Conservation (phyloP, 169 alveolate genomes). For the Eimeria brunetti region DNA sequence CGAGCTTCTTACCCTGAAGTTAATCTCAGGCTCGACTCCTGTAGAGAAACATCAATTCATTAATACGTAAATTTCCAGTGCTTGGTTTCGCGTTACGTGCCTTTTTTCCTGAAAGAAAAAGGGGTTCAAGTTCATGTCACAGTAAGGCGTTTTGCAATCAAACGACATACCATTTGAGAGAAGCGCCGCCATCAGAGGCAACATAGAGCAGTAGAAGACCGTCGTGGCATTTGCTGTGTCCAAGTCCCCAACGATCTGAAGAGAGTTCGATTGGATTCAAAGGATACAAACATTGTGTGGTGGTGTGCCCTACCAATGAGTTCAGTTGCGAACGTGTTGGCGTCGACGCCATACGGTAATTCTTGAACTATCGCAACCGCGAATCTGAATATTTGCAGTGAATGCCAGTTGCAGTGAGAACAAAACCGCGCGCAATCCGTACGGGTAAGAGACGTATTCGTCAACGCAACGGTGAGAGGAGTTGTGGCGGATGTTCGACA, state of each 20-base stretch:
- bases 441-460: constrained; percentile 72
- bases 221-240: constrained; percentile 79
- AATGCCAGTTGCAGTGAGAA: not conserved
- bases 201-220: constrained; percentile 68
- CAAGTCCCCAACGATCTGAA: constrained; percentile 80
- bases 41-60: not conserved
- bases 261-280: not conserved
- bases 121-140: not conserved
- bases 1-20: constrained; percentile 64
- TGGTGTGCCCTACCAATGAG: constrained; percentile 51
- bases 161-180: constrained; percentile 62
- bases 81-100: constrained; percentile 50
- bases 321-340: constrained; percentile 78
- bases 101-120: constrained; percentile 69
- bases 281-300: not conserved
- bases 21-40: constrained; percentile 77
- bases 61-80: not conserved
- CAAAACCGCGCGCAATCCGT: not conserved
- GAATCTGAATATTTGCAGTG: not conserved
- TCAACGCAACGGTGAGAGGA: constrained; percentile 74
- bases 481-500: constrained; percentile 45
- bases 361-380: constrained; percentile 75
- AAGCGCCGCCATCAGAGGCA: constrained; percentile 62
- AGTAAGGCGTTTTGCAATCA: too few relatives aligned
- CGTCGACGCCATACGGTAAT: constrained; percentile 72